A percentile compares a stretch with the other conserved stretches of the same genome.
Conservation (phyloP, 495 filamentous ascomycete genomes). For the Aspergillus biplanus region DNA sequence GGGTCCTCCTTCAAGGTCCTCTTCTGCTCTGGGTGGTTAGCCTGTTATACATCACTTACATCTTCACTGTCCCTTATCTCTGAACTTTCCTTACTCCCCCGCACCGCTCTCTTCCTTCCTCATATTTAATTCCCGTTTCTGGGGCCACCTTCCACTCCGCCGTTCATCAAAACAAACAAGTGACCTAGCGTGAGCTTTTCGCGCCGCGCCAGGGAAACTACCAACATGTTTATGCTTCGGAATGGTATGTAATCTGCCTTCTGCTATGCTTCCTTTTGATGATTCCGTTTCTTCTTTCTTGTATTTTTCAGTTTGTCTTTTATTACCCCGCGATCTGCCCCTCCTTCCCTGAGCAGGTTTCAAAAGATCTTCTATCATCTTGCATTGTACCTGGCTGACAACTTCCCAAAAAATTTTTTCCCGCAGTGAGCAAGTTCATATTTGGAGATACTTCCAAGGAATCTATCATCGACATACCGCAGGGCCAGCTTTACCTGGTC, state of each 20-base stretch:
- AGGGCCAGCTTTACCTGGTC: constrained; percentile 96
- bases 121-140: constrained; percentile 13
- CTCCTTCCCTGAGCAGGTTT: constrained; percentile 30
- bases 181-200: constrained; percentile 21
- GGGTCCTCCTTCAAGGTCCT: neutral
- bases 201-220: constrained; percentile 38
- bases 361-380: neutral
- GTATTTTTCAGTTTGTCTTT: neutral
- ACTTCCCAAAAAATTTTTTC: neutral
- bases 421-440: constrained; percentile 82
- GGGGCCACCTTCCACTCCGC: constrained; percentile 8
- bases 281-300: constrained; percentile 3
- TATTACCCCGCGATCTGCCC: constrained; percentile 41
- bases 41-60: neutral
- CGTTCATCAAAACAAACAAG: constrained; percentile 23
- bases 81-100: neutral
- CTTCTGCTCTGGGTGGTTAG: neutral
- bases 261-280: constrained; percentile 20
- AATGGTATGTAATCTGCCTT: constrained; percentile 56
- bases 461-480: constrained; percentile 88
- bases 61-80: neutral
- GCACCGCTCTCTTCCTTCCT: constrained; percentile 8
- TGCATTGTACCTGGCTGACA: neutral
- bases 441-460: constrained; percentile 94
- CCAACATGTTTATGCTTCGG: constrained; percentile 73